Conservation (phyloP, 2,329 filamentous ascomycete genomes). For the Ilyonectria destructans region DNA sequence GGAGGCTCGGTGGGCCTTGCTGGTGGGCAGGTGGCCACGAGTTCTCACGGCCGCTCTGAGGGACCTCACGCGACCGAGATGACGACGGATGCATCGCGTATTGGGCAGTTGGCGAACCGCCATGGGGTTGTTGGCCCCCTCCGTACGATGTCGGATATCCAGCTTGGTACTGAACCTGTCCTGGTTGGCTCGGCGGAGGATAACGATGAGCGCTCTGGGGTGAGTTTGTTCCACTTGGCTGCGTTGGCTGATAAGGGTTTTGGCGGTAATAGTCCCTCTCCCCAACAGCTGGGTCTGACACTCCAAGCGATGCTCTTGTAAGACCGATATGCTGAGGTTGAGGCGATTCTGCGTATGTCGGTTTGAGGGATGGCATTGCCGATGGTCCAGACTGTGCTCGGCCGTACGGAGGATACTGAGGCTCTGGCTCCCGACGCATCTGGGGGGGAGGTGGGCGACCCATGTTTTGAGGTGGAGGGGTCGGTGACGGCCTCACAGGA, state of each 20-base stretch:
- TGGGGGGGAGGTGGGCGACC: conserved; percentile 60
- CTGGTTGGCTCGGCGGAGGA: conserved; percentile 58
- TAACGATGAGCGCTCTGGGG: conserved; percentile 66
- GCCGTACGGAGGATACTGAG: conserved; percentile 64
- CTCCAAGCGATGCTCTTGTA: conserved; percentile 62
- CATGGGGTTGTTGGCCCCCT: conserved; percentile 56
- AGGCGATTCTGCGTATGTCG: conserved; percentile 67
- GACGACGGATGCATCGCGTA: conserved; percentile 66
- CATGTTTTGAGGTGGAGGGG: conserved; percentile 66
- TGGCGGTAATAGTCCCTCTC: conserved; percentile 67
- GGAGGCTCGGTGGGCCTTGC: conserved; percentile 42
- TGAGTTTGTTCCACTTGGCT: conserved; percentile 60
- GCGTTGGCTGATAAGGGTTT: conserved; percentile 55
- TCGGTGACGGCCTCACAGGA: conserved; percentile 62
- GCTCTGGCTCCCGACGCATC: conserved; percentile 66
- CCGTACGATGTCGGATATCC: conserved; percentile 63
- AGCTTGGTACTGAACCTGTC: conserved; percentile 60
- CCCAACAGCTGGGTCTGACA: conserved; percentile 54
- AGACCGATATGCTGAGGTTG: conserved; percentile 64
- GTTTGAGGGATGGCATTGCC: conserved; percentile 71
- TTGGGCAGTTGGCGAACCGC: conserved; percentile 70
- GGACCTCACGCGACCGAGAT: conserved; percentile 61
- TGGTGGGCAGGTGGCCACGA: conserved; percentile 54
- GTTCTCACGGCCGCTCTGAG: conserved; percentile 56
- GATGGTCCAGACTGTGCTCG: conserved; percentile 57